Base-by-base conservation (phyloP, 23 red algal genomes). In the Cyanidioschyzon merolae region DNA sequence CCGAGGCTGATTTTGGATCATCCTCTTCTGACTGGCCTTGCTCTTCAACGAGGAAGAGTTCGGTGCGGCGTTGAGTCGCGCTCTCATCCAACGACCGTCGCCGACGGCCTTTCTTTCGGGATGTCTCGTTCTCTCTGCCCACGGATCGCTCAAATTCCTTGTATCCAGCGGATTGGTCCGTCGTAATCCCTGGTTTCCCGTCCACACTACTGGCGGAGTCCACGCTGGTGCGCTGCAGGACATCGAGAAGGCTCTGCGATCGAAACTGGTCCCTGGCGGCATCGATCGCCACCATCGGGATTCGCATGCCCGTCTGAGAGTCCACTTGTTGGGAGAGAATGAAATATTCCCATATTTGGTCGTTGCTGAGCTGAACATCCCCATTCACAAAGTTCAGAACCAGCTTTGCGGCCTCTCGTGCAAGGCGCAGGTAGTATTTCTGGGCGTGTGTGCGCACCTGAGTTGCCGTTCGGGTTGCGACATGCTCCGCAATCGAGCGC, bases 391-490 rank as follows among this genome's bases (percentile, higher is more conserved):
- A 39, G 74, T 40, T 76, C 59, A 45, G 78, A 54, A 41, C 32
- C 2, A 75, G 37, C 39, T 68, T 26, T 12, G 77, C 78, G 32
- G 68, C 74, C 79, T 90, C 82, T 26, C 79, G 79, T 26, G 80
- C 80, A 24, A 95, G 84, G 30, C 87, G 83, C 76, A 95, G 58
- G 59, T 95, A 90, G 77, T 95, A 95, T 75, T 95, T 95, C 75
- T 95, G 91, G 41, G 86, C 86, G 80, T 95, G 91, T 3, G 91
- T 95, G 38, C 91, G 91, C 32, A 95, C 91, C 58, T 95, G 91
- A 1, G 91, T 95, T 39, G 91, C 86, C 57, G 63, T 87, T n/a
- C 91, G 74, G 21, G 86, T 86, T 3, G 82, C 86, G 38, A 95
- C 91, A 76, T 90, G 87, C 18, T 78, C 54, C n/a, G 91, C 83